Percentiles rank a stretch among this genome's conserved stretches.
These are phyloP conservation scores for Austroboletus niveus DNA, from an alignment of 1,284 basidiomycete genomes.

Conservation along the genomic window DNA sequence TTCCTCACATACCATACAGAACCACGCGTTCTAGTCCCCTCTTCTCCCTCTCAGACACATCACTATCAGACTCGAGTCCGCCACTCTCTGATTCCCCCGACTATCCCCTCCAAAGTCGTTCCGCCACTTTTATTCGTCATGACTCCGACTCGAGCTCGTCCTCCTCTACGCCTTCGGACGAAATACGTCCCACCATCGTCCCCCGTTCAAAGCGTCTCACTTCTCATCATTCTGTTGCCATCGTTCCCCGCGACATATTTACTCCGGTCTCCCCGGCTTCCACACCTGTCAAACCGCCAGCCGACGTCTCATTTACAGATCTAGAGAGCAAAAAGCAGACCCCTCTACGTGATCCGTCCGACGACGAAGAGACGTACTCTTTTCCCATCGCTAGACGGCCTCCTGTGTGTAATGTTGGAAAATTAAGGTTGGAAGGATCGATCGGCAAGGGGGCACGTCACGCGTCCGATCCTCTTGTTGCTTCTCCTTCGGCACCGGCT, in stretches of 20 bases:
- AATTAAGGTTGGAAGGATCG: slow-evolving; percentile 27
- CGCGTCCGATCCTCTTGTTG: slow-evolving; percentile 36
- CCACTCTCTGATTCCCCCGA: slow-evolving; percentile 8
- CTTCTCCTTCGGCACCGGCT: slow-evolving; percentile 19
- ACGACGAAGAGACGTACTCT: slow-evolving; percentile 25
- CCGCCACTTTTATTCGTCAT: slow-evolving; percentile 15
- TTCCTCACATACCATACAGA: slow-evolving; percentile 30
- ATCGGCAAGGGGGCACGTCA: slow-evolving; percentile 33
- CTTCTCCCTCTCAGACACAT: slow-evolving; percentile 14
- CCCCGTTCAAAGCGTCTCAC: slow-evolving; percentile 37
- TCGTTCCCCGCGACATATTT: slow-evolving; percentile 9
- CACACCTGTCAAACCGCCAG: slow-evolving; percentile 31
- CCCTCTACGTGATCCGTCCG: slow-evolving; percentile 22
- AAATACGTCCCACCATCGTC: slow-evolving; percentile 29
- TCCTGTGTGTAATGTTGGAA: slow-evolving; percentile 18
- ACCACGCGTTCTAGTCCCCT: slow-evolving; percentile 10
- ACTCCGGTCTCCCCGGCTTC: slow-evolving; percentile 44
- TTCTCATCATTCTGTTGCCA: slow-evolving; percentile 27
- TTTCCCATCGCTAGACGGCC: slow-evolving; percentile 9
- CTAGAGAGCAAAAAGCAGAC: slow-evolving; percentile 27
- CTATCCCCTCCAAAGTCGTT: slow-evolving; percentile 16
- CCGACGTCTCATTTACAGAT: slow-evolving; percentile 21
- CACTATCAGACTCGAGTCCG: slow-evolving; percentile 8
- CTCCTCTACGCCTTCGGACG: slow-evolving; percentile 33
- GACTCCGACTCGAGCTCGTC: slow-evolving; percentile 36